Evolutionary conservation across 108 stramenopile species (phyloP).

Genomic region (Cyclotella baltica): DNA sequence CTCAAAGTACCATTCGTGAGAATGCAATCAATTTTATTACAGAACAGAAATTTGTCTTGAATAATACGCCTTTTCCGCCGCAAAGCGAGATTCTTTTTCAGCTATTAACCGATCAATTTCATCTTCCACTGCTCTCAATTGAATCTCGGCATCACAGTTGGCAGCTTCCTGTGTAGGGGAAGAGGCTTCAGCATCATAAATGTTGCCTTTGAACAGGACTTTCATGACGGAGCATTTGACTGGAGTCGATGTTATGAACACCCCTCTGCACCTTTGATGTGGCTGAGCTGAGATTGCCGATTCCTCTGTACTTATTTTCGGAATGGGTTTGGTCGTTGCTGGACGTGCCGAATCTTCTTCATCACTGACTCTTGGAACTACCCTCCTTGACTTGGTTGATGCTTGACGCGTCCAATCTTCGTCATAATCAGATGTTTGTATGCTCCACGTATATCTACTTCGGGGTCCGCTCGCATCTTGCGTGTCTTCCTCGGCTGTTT

Average conservation of each 20-base stretch:
- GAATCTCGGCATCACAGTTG: conserved; percentile 18
- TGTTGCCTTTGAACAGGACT: not conserved
- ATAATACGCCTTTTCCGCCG: conserved; percentile 44
- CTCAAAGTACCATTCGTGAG: not conserved
- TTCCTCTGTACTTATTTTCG: too few relatives aligned
- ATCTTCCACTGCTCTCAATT: conserved; percentile 28
- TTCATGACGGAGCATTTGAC: not conserved
- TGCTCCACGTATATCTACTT: not conserved
- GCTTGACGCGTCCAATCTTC: too few relatives aligned
- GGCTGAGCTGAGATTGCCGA: too few relatives aligned
- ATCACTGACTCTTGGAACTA: too few relatives aligned
- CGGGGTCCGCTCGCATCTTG: not conserved
- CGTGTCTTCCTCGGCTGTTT: too few relatives aligned
- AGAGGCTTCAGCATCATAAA: not conserved
- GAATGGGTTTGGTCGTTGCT: too few relatives aligned
- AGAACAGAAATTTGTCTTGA: conserved; percentile 30
- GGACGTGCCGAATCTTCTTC: too few relatives aligned
- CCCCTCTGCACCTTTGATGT: too few relatives aligned
- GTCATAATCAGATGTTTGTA: too few relatives aligned
- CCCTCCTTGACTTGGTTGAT: too few relatives aligned
- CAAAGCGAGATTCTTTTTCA: conserved; percentile 53
- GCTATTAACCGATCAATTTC: conserved; percentile 46
- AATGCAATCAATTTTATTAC: not conserved
- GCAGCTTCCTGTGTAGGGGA: not conserved
- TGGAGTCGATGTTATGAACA: not conserved